Base-by-base conservation (phyloP, 805 yeast species). In the Hanseniaspora osmophila region DNA sequence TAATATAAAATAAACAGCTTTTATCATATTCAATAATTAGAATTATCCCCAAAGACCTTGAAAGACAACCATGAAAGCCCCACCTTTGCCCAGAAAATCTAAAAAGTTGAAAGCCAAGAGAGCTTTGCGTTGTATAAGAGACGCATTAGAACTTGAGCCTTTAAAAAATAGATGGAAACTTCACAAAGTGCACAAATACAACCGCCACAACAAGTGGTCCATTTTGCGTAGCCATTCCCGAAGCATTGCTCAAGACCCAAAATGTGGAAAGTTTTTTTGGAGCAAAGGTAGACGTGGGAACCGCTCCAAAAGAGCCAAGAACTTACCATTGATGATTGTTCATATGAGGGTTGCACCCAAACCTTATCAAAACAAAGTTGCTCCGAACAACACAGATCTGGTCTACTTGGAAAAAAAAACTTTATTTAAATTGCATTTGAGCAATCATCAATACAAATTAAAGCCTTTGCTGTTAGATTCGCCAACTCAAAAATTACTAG, bases 1-100 rank as follows among this genome's bases (percentile, higher is more conserved):
- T n/a, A n/a, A n/a, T n/a, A n/a, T n/a, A n/a, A n/a, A n/a, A n/a
- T n/a, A n/a, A n/a, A n/a, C n/a, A n/a, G n/a, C n/a, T n/a, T n/a
- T n/a, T n/a, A n/a, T n/a, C n/a, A n/a, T n/a, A n/a, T n/a, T n/a
- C n/a, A n/a, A n/a, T n/a, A n/a, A n/a, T n/a, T n/a, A n/a, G n/a
- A n/a, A n/a, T n/a, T n/a, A n/a, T n/a, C n/a, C n/a, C n/a, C n/a
- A n/a, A n/a, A n/a, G n/a, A n/a, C n/a, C n/a, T n/a, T n/a, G n/a
- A n/a, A n/a, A 32, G 10, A 32, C 35, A 32, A 32, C 5, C 3
- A 61, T 61, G 65, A 57, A 63, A 47, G 63, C 61, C 7, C 59
- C 60, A 32, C 65, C 65, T 6, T 51, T 53, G 6, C 59, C 61
- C 10, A 52, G 64, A 41, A 54, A 48, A 39, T 56, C 62, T 1